A percentile compares a stretch with the other conserved stretches of the same genome.
These are phyloP conservation scores for Penicillium tannophilum DNA, from an alignment of 495 filamentous ascomycete genomes.

Conservation along the genomic window DNA sequence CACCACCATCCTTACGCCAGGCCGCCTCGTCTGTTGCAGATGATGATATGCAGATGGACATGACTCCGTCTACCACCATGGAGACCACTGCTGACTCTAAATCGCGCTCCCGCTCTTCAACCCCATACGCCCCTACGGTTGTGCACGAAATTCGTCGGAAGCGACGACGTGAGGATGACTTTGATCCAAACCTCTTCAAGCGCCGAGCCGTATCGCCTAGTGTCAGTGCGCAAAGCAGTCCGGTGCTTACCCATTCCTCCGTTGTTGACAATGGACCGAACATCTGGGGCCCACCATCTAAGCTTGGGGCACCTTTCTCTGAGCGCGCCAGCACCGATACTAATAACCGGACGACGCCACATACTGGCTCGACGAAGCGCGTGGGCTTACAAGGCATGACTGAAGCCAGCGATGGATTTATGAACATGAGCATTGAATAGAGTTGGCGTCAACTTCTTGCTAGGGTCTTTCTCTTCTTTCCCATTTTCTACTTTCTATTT, in stretches of 20 bases:
- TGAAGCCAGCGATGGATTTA: constrained; percentile 92
- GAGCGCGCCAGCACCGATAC: constrained; percentile 53
- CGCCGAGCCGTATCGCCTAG: constrained; percentile 91
- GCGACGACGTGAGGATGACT: constrained; percentile 85
- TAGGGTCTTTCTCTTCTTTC: neutral
- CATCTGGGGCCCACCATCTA: constrained; percentile 70
- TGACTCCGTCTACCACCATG: constrained; percentile 59
- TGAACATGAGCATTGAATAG: constrained; percentile 94
- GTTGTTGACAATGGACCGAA: constrained; percentile 65
- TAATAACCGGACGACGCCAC: constrained; percentile 36
- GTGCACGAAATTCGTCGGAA: constrained; percentile 76
- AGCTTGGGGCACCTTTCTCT: constrained; percentile 51
- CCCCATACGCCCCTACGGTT: constrained; percentile 47
- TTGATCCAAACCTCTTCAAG: constrained; percentile 89
- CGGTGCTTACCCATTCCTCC: constrained; percentile 79
- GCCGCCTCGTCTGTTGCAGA: constrained; percentile 61
- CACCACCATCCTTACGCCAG: constrained; percentile 57
- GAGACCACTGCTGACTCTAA: constrained; percentile 33
- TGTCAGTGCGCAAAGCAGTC: constrained; percentile 86
- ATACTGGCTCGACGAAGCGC: constrained; percentile 58
- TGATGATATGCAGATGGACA: constrained; percentile 79
- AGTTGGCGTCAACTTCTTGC: neutral
- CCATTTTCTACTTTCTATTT: neutral
- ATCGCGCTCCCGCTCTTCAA: constrained; percentile 51
- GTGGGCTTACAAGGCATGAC: constrained; percentile 94